phyloP scores from a whole-genome alignment of 768 basidiomycete genomes.

The Suillus luteus region DNA sequence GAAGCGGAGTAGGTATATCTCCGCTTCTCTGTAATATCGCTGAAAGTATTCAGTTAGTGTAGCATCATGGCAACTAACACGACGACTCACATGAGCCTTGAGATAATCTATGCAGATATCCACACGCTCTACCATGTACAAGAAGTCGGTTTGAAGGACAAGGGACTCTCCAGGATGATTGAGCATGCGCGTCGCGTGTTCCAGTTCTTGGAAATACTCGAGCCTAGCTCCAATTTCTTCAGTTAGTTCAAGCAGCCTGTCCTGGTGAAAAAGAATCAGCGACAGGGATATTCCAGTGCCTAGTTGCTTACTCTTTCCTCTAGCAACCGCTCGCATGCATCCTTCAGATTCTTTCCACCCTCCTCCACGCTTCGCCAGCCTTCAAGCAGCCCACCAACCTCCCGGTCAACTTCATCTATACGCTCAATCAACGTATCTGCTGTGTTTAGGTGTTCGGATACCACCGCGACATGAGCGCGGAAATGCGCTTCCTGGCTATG shows the following conservation, averaged over 20 bases:
- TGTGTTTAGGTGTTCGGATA: constrained; percentile 73
- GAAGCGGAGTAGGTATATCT: constrained; percentile 93
- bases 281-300: not conserved
- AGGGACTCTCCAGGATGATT: constrained; percentile 93
- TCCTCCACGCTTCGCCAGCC: constrained; percentile 90
- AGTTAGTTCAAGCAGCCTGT: constrained; percentile 72
- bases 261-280: constrained; percentile 44
- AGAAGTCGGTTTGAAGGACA: constrained; percentile 87
- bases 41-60: constrained; percentile 32
- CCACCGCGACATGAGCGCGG: constrained; percentile 75
- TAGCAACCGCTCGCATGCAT: constrained; percentile 86
- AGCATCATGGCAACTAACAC: not conserved
- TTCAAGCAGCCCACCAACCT: constrained; percentile 80
- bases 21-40: constrained; percentile 91
- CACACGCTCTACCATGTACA: constrained; percentile 95
- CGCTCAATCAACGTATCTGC: constrained; percentile 75
- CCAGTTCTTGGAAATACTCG: constrained; percentile 94
- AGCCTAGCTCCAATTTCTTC: constrained; percentile 81
- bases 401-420: constrained; percentile 70
- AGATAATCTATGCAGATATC: constrained; percentile 94
- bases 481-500: constrained; percentile 95
- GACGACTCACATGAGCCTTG: constrained; percentile 69
- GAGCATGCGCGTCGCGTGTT: constrained; percentile 89
- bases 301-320: constrained; percentile 76
- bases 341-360: constrained; percentile 86